Base-by-base conservation (phyloP, 2,329 filamentous ascomycete genomes). In the Scedosporium dehoogii region DNA sequence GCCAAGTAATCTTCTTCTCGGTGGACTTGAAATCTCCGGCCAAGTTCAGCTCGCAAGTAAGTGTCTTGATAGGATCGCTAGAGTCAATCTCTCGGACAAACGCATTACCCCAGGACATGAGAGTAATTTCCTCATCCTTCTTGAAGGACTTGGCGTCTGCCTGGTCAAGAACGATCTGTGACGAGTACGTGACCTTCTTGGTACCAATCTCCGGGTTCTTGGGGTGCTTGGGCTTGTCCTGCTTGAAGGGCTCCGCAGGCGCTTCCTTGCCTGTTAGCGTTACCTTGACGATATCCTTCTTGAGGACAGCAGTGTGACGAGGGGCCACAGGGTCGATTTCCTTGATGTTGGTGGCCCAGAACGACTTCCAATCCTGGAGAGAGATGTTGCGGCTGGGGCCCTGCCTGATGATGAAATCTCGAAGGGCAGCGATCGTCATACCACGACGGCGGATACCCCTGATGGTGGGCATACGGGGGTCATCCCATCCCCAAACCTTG, bases 71-170 rank as follows among this genome's bases (percentile, higher is more conserved):
- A 58, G 84, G 78, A 18, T 66, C 79, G 64, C 81, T 79, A 27
- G 73, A 74, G 60, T 73, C 73, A 2, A 77, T 80, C 70, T 80
- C 73, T 44, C 74, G 73, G 21, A 81, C 70, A 38, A 82, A 76
- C 6, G 75, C 91, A 70, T 96, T 96, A 68, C 93, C 94, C 93
- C 93, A 97, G 73, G 89, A 89, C 93, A 97, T 97, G 51, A 97
- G 81, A 0, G 93, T 97, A 69, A 97, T 90, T 75, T 97, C 92
- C 78, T 97, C 93, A 71, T 88, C 87, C 64, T 88, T 81, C 69
- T 85, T 88, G 76, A 97, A 96, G 27, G 83, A 83, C 73, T 88
- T 87, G 65, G 88, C 91, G 69, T 97, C 93, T 56, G 82, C 89
- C 75, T 97, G 93, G 72, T 97, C 93, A 60, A 97, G 78, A 64